These are phyloP conservation scores for Penicillium sp. DNA, from an alignment of 2,329 filamentous ascomycete species.

Conservation along the genomic window DNA sequence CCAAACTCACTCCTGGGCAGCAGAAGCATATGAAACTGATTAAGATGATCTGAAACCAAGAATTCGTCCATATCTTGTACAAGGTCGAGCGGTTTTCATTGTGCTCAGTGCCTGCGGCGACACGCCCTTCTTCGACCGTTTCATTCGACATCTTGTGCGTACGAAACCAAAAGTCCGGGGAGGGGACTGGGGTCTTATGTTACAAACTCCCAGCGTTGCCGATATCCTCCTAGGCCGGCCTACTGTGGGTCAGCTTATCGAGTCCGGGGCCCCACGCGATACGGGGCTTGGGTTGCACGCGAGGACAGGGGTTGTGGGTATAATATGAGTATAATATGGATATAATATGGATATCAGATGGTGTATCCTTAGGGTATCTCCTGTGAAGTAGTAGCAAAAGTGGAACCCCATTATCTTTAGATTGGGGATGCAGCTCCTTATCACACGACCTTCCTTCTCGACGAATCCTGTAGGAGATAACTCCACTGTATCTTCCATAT, in stretches of 20 bases:
- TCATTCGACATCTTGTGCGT: conserved; percentile 5
- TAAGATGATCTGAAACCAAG: conserved; percentile 43
- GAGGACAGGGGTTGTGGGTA: background rate
- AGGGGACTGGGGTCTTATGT: background rate
- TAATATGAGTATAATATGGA: background rate
- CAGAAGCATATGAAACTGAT: conserved; percentile 46
- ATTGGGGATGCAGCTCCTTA: background rate
- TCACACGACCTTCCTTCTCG: background rate
- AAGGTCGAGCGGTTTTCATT: conserved; percentile 10
- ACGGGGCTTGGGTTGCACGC: background rate
- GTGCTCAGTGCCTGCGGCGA: conserved; percentile 6
- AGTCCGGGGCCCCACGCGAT: background rate
- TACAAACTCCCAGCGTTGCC: background rate
- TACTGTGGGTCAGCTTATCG: background rate
- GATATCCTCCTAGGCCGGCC: background rate
- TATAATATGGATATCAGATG: background rate
- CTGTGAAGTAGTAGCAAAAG: background rate
- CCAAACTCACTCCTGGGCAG: conserved; percentile 29
- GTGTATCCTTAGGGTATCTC: background rate
- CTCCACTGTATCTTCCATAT: conserved; percentile 6
- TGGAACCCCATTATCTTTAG: background rate
- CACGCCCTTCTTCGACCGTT: conserved; percentile 11
- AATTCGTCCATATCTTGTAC: conserved; percentile 33
- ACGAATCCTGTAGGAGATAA: background rate
- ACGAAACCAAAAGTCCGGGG: background rate